Percentiles rank a stretch among this genome's conserved stretches.
Evolutionary conservation across 305 asterid species (phyloP).

Genomic region (Solanum hybrid): DNA sequence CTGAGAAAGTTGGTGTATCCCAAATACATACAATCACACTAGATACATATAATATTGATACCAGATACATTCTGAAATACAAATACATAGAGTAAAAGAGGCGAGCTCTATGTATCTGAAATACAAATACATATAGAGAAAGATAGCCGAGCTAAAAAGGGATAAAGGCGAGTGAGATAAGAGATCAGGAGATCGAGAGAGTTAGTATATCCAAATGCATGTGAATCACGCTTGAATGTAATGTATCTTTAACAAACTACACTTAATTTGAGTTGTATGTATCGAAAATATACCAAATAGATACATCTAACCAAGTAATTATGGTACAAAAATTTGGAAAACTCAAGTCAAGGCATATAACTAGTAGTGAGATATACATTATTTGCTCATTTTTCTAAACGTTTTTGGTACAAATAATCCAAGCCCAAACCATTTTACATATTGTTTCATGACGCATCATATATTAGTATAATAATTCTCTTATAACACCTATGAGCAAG

Average conservation of each 20-base stretch:
- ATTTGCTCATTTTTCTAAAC: neutral
- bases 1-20: too few species aligned
- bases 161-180: neutral
- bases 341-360: neutral
- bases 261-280: neutral
- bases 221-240: accelerated
- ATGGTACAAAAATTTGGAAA: neutral
- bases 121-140: too few species aligned
- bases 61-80: too few species aligned
- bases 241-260: neutral
- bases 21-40: neutral
- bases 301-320: neutral
- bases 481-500: neutral
- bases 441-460: neutral
- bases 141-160: accelerated
- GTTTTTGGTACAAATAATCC: neutral
- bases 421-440: neutral
- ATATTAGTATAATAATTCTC: neutral
- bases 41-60: neutral
- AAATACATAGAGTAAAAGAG: neutral
- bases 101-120: too few species aligned
- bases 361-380: neutral
- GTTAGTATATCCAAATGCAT: neutral
- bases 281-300: neutral
- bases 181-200: neutral